Evolutionary conservation across 495 filamentous ascomycete genomes (phyloP).

Genomic region (Achaetomiella virescens): DNA sequence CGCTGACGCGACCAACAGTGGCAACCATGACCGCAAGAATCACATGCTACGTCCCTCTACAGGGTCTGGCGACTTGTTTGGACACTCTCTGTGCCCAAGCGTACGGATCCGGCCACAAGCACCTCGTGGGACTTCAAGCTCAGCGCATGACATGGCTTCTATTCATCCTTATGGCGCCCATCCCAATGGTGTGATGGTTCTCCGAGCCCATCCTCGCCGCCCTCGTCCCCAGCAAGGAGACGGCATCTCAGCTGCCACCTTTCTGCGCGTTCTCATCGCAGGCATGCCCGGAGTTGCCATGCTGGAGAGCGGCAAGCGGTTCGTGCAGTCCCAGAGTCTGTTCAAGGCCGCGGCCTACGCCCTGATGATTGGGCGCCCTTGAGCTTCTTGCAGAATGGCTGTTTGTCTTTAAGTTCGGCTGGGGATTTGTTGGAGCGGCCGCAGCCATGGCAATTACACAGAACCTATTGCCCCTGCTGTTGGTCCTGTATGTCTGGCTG

Average conservation of each 20-base stretch:
- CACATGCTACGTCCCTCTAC: constrained; percentile 63
- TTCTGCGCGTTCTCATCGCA: constrained; percentile 56
- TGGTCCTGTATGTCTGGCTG: constrained; percentile 71
- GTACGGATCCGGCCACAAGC: constrained; percentile 61
- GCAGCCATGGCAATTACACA: constrained; percentile 79
- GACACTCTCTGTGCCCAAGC: constrained; percentile 73
- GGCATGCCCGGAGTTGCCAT: constrained; percentile 63
- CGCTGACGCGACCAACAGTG: constrained; percentile 28
- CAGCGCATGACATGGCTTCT: constrained; percentile 67
- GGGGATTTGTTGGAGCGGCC: constrained; percentile 79
- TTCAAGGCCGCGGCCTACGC: constrained; percentile 65
- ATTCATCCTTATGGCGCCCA: constrained; percentile 55
- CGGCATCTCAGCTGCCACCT: constrained; percentile 56
- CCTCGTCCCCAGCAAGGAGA: constrained; percentile 56
- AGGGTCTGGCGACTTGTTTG: constrained; percentile 62
- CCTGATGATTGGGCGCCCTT: constrained; percentile 59
- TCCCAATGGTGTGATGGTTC: constrained; percentile 53
- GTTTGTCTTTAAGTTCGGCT: constrained; percentile 64
- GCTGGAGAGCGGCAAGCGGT: constrained; percentile 67
- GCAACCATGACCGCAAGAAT: constrained; percentile 70
- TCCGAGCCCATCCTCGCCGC: constrained; percentile 48
- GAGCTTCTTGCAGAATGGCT: constrained; percentile 63
- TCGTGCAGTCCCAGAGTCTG: constrained; percentile 64
- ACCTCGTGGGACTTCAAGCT: constrained; percentile 63
- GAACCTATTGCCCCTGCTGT: constrained; percentile 64